Conservation (phyloP, 2,329 filamentous ascomycete genomes). For the Penicillium sp. region DNA sequence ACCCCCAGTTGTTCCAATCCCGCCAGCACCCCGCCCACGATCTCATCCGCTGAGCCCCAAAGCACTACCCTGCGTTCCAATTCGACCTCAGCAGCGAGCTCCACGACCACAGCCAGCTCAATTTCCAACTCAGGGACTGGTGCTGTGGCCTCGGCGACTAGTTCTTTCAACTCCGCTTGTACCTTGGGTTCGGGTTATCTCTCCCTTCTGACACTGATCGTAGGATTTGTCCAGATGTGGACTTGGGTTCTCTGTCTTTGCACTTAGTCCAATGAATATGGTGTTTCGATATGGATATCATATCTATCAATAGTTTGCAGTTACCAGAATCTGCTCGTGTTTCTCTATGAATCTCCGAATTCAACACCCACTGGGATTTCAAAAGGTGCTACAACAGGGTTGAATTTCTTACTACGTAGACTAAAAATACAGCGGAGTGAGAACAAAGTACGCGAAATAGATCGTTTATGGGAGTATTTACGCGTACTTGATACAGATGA, state of each 20-base stretch:
- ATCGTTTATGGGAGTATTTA: neutral
- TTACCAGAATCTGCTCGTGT: neutral
- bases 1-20: neutral
- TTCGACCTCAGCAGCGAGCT: neutral
- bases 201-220: neutral
- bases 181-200: neutral
- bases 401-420: neutral
- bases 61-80: neutral
- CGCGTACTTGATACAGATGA: accelerated
- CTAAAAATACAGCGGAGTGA: neutral
- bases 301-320: neutral
- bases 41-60: neutral
- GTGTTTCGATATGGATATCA: neutral
- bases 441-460: neutral
- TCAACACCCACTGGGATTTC: neutral
- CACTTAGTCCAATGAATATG: too few relatives aligned
- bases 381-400: neutral
- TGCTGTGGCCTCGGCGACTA: neutral
- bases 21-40: neutral
- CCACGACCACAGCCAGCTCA: too few relatives aligned
- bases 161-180: neutral
- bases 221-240: neutral
- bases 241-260: neutral
- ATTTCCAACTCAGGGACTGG: neutral
- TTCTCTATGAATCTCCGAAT: neutral